Evolutionary conservation across 805 yeast genomes (phyloP), one percentile per base, ranked within the genome.

Genomic region (Nakazawaea holstii): DNA sequence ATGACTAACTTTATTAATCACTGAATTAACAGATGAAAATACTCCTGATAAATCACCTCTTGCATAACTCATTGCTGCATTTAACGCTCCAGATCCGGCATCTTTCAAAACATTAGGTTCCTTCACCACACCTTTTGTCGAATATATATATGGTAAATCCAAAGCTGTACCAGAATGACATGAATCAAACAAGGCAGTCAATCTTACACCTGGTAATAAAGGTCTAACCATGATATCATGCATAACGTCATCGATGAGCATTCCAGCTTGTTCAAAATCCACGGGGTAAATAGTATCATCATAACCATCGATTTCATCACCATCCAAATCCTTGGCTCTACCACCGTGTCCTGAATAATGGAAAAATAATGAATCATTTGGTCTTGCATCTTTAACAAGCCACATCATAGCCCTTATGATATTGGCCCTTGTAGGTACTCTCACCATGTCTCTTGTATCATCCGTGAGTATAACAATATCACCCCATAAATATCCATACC

Each of bases 341-440:
- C 94, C 89, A 29, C 96, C 96, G 59, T 88, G 96, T 7, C 96
- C 94, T 0, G 94, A 84, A 60, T 83, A 87, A 61, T 88, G 95
- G 73, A 88, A 79, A 55, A 88, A 82, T 43, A 87, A 64, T 8
- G 89, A 77, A 65, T 87, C 95, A 55, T 87, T 86, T 13, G 94
- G 83, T 54, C 67, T 70, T 0, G 95, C 94, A 52, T 73, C 84
- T 17, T 68, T 69, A 17, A 84, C 91, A 20, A 87, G 73, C 96
- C 96, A 87, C 48, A 76, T 80, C 86, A 86, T 84, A 2, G 90
- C 96, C 38, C 82, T 71, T 17, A 86, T 59, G 61, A 88, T 87
- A 61, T 88, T 87, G 5, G 71, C 79, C 46, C 76, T 69, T 2
- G 87, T 79, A 15, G 96, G 96, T 9, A 81, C 56, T 14, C 54